Base-by-base conservation (phyloP, 202 grass and related monocot species). In the Elaeis oleifera region DNA sequence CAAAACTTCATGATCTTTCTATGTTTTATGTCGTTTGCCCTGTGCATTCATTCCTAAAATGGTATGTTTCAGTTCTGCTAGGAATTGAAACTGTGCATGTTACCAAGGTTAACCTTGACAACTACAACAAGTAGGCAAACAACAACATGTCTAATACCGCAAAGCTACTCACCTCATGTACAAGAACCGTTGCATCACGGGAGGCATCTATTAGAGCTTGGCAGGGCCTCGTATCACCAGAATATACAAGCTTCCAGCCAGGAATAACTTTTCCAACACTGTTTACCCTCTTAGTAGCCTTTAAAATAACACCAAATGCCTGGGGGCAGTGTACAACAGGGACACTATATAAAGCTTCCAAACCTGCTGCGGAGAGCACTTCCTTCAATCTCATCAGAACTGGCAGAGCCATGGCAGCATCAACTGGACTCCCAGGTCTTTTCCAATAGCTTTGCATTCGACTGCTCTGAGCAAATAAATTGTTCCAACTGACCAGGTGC, bases 161-260 rank as follows among this genome's bases (percentile, higher is more conserved):
- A 48, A 36, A 17, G 24, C 26, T 61, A 50, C 57, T 72, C 59
- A 97, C 92, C 92, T 97, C 92, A 31, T 97, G 92, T 72, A 97
- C 86, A 22, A 97, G 77, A 69, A 96, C 65, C 25, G 88, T 97
- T 49, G 92, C 92, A 70, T 84, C 84, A 75, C 64, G 83, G 68
- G 92, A 84, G 16, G 92, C 84, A 31, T 91, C 81, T 68, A 96
- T 71, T 48, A 96, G 81, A 76, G 79, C 81, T 25, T 82, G 76
- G 56, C 87, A 96, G 20, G 87, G 87, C 51, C 92, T 51, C 0
- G 92, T 97, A 60, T 97, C 92, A 11, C 92, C 92, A 39, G 92
- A 91, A 81, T 89, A 97, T 51, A 97, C 88, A 67, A 97, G 53
- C 55, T 97, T 97, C 92, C 92, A 97, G 61, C 92, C 92, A 27